These are phyloP conservation scores for Phycomyces nitens DNA, from an alignment of 192 early-diverging fungal species.

Conservation along the genomic window DNA sequence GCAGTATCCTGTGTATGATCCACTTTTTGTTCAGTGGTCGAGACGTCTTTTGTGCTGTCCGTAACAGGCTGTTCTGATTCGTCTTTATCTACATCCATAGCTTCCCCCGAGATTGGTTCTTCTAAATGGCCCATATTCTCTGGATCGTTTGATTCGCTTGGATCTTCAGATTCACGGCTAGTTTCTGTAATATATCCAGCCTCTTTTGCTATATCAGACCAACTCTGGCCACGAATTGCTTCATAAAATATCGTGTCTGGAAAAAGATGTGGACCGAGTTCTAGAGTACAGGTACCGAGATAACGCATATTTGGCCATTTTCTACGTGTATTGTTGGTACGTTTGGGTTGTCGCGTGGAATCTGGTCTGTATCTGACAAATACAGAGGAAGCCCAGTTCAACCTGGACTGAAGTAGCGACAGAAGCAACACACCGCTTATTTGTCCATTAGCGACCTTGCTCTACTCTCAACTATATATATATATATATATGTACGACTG, in stretches of 20 bases:
- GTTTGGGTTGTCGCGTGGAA: slow-evolving; percentile 24
- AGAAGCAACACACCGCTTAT: slow-evolving; percentile 36
- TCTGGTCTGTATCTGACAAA: slow-evolving; percentile 37
- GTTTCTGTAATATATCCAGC: slow-evolving; percentile 1
- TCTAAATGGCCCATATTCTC: too few relatives aligned
- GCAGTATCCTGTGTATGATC: too few relatives aligned
- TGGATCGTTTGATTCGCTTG: too few relatives aligned
- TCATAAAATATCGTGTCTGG: slow-evolving; percentile 44
- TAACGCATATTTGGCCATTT: slow-evolving; percentile 32
- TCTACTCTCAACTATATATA: not conserved
- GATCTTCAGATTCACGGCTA: too few relatives aligned
- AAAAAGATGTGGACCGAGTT: slow-evolving; percentile 57
- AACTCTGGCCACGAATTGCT: slow-evolving; percentile 16
- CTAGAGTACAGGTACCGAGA: slow-evolving; percentile 40
- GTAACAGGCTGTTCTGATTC: too few relatives aligned
- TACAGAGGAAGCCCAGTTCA: slow-evolving; percentile 29
- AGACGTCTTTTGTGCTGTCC: too few relatives aligned
- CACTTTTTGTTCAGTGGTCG: too few relatives aligned
- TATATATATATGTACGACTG: not conserved
- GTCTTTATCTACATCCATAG: too few relatives aligned
- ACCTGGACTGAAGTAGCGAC: slow-evolving; percentile 39
- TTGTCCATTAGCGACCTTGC: not conserved
- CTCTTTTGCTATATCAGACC: slow-evolving; percentile 15
- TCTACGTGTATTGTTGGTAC: slow-evolving; percentile 11
- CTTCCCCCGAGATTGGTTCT: too few relatives aligned